Percentiles rank a stretch among this genome's conserved stretches.
phyloP scores from a whole-genome alignment of 108 stramenopile species.

The Cyclotella cryptica region DNA sequence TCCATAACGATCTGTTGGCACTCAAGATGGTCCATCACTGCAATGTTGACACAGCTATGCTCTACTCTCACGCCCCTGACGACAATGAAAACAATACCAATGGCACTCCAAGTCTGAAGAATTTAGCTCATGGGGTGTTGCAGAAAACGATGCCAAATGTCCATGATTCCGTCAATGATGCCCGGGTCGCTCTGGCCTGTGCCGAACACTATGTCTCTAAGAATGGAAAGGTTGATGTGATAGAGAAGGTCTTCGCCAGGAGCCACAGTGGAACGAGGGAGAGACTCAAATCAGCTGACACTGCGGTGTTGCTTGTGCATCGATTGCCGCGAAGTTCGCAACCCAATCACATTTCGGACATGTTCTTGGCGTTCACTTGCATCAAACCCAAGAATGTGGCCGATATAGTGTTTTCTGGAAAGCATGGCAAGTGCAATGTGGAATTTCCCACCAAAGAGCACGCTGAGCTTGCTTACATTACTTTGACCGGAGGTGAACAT shows the following conservation, averaged over 20 bases:
- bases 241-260: constrained; percentile 57
- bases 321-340: constrained; percentile 69
- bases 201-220: constrained; percentile 52
- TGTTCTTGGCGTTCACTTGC: constrained; percentile 75
- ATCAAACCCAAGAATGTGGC: constrained; percentile 67
- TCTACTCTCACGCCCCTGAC: constrained; percentile 65
- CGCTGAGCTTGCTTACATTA: constrained; percentile 79
- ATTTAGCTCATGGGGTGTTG: constrained; percentile 67
- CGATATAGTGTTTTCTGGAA: constrained; percentile 69
- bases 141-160: constrained; percentile 81
- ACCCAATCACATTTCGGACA: constrained; percentile 61
- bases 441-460: constrained; percentile 64
- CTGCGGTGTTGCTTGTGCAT: constrained; percentile 76
- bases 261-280: constrained; percentile 28
- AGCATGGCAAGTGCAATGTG: constrained; percentile 76
- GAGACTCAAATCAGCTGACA: constrained; percentile 19
- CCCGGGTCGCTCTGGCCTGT: constrained; percentile 71
- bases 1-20: constrained; percentile 91
- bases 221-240: constrained; percentile 64
- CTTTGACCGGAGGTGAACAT: constrained; percentile 64
- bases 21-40: constrained; percentile 87
- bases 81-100: constrained; percentile 56
- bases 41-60: constrained; percentile 88
- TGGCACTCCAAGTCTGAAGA: constrained; percentile 74
- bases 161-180: constrained; percentile 91